phyloP scores from a whole-genome alignment of 176 grass and related monocot species.

The Musa acuminata region DNA sequence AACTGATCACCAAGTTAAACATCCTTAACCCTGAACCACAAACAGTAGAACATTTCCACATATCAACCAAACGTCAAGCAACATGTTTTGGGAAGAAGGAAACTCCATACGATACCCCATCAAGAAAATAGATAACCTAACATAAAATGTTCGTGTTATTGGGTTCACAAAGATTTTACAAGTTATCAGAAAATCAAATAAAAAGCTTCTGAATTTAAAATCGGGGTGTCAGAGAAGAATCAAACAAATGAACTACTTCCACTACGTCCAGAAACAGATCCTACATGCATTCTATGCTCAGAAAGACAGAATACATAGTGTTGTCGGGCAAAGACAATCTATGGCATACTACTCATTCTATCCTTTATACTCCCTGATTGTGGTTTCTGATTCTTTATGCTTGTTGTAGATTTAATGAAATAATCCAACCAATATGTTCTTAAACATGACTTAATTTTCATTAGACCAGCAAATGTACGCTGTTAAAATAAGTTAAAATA shows the following conservation, averaged over 20 bases:
- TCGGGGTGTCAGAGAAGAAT: neutral
- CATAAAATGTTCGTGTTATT: neutral
- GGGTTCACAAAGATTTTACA: neutral
- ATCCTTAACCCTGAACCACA: too few species aligned
- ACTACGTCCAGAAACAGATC: neutral
- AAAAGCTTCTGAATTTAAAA: neutral
- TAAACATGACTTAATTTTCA: too few species aligned
- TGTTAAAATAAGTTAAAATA: neutral
- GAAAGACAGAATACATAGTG: neutral
- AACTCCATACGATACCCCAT: neutral
- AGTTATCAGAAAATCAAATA: neutral
- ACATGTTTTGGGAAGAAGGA: neutral
- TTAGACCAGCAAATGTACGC: neutral
- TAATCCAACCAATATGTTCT: neutral
- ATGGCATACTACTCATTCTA: neutral
- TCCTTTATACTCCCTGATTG: neutral
- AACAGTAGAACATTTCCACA: too few species aligned
- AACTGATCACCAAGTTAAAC: too few species aligned
- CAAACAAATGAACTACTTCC: neutral
- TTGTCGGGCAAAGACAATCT: neutral
- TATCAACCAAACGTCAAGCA: too few species aligned
- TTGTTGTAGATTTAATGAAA: neutral
- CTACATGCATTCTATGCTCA: neutral
- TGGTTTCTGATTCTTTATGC: neutral
- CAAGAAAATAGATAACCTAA: neutral